A percentile compares a stretch with the other conserved stretches of the same genome.
Conservation (phyloP, 2,329 filamentous ascomycete genomes). For the Xylaria multiplex region DNA sequence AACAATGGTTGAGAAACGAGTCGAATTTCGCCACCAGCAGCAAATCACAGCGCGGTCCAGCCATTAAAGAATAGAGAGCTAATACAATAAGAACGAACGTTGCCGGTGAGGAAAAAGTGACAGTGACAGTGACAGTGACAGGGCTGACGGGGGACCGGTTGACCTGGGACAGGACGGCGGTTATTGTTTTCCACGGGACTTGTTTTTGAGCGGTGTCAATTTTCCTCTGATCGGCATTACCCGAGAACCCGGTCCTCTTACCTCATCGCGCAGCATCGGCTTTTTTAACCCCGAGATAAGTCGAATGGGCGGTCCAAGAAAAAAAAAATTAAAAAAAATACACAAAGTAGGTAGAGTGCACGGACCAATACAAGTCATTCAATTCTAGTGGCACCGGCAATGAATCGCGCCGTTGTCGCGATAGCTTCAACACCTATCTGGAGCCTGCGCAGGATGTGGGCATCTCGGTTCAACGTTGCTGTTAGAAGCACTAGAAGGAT, state of each 20-base stretch:
- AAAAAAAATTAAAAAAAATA: too few relatives aligned
- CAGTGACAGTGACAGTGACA: slow-evolving; percentile 23
- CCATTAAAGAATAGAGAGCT: slow-evolving; percentile 41
- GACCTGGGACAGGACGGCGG: slow-evolving; percentile 1
- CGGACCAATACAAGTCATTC: slow-evolving; percentile 4
- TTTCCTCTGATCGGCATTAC: slow-evolving; percentile 34
- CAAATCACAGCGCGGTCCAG: slow-evolving; percentile 33
- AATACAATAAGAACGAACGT: slow-evolving; percentile 20
- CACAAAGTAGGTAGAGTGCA: neutral
- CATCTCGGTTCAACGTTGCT: slow-evolving; percentile 42
- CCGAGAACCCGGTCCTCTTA: slow-evolving; percentile 1
- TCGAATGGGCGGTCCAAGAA: neutral
- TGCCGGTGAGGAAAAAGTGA: neutral
- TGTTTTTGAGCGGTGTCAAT: slow-evolving; percentile 41
- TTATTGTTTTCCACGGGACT: slow-evolving; percentile 36
- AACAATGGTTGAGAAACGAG: slow-evolving; percentile 19
- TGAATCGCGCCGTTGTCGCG: slow-evolving; percentile 6
- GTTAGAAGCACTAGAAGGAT: slow-evolving; percentile 35
- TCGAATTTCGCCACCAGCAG: slow-evolving; percentile 36
- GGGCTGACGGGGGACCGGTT: slow-evolving; percentile 11
- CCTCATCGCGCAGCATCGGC: slow-evolving; percentile 15
- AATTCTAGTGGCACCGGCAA: slow-evolving; percentile 9
- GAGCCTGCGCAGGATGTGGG: slow-evolving; percentile 43
- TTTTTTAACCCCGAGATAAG: slow-evolving; percentile 17
- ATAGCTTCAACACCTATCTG: slow-evolving; percentile 16